These are phyloP conservation scores for Colletotrichum abscissum DNA, from an alignment of 2,329 filamentous ascomycete species.

Conservation along the genomic window DNA sequence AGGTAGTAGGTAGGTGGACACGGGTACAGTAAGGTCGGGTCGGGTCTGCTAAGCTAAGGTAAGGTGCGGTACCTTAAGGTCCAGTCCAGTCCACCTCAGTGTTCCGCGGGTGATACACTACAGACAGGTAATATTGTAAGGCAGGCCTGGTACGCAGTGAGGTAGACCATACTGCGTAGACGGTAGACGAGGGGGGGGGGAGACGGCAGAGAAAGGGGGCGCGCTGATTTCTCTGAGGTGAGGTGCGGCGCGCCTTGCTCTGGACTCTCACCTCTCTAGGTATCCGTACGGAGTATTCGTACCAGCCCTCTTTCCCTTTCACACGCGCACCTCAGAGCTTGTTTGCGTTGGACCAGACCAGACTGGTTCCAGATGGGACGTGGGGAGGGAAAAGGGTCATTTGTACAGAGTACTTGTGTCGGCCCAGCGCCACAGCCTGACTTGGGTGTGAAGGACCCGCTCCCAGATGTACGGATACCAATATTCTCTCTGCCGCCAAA, in stretches of 20 bases:
- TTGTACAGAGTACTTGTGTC: constrained; percentile 9
- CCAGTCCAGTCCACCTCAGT: background rate
- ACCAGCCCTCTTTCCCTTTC: background rate
- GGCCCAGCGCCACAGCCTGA: constrained; percentile 4
- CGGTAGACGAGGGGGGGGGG: background rate
- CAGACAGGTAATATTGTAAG: background rate
- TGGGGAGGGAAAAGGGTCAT: constrained; percentile 6
- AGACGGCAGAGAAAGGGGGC: constrained; percentile 9
- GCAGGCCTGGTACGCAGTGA: constrained; percentile 9
- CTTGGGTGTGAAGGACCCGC: background rate
- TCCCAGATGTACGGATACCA: constrained; percentile 8
- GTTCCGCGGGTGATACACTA: background rate
- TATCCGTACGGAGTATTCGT: background rate
- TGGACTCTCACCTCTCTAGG: background rate
- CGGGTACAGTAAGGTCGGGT: constrained; percentile 14
- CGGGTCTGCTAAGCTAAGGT: background rate
- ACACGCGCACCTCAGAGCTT: background rate
- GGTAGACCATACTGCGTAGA: background rate
- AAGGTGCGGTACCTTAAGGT: background rate
- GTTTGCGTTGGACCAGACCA: constrained; percentile 21
- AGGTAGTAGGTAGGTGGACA: constrained; percentile 23
- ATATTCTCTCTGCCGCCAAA: background rate
- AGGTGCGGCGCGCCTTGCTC: background rate
- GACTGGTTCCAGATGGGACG: constrained; percentile 9
- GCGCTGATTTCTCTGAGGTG: background rate